Evolutionary conservation across 306 rosid species (phyloP), one percentile per base, ranked within the genome.

Genomic region (Lupinus albus): DNA sequence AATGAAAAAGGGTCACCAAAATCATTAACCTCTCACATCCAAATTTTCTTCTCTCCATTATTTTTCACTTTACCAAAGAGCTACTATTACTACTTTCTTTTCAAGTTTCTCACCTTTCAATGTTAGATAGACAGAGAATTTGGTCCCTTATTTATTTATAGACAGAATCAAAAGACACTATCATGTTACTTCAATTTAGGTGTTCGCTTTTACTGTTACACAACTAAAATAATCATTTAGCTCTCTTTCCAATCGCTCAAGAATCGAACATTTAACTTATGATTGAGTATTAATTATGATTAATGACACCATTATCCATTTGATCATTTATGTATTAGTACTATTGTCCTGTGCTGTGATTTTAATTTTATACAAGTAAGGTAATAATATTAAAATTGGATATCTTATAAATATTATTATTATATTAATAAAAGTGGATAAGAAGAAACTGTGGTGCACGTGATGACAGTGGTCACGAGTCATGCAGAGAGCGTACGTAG

Each of bases 1-100:
- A 11, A n/a, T 72, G 8, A 35, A 78, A 61, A 45, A 76, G 73
- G 70, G 75, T 60, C 44, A 75, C 17, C 71, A 72, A 39, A 49
- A 18, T 14, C 45, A 63, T 17, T 45, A 73, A 0, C 79, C 68
- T 53, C 45, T 59, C 54, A 57, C 21, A n/a, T 1, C 10, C 4
- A 66, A 45, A 2, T 33, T 33, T 33, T 33, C 42, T 76, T 38
- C 63, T 68, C 15, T 50, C 72, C 84, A 80, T 72, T 46, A 17
- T 42, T 13, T 1, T 12, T 25, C 63, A 38, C 48, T 67, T 16
- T 9, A 58, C 28, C 39, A 66, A 10, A 4, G 8, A 33, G 8
- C 38, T 33, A 33, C 36, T 32, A 3, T 7, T 17, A 41, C 53
- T 14, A 5, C 57, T 8, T 0, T 6, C 7, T 33, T 35, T 15